Conservation (phyloP, 352 stramenopile genomes). For the Pythium folliculosum region DNA sequence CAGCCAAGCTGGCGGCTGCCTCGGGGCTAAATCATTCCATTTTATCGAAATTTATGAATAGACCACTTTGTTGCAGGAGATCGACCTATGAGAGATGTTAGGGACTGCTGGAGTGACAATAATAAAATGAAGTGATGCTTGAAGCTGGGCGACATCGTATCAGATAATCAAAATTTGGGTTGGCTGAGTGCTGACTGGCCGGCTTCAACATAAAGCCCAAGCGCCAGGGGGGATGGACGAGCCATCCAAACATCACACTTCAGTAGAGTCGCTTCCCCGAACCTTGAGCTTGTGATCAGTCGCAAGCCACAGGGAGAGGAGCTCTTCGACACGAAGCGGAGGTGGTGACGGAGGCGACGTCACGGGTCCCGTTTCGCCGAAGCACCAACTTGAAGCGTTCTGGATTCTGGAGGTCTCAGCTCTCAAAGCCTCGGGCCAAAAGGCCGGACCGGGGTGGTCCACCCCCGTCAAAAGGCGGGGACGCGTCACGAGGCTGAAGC, state of each 20-base stretch:
- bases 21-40: too few species aligned
- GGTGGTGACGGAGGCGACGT: slow-evolving; percentile 23
- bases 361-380: slow-evolving; percentile 15
- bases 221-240: slow-evolving; percentile 9
- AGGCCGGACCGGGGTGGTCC: not conserved
- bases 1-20: too few species aligned
- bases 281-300: slow-evolving; percentile 5
- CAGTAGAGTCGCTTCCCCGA: not conserved
- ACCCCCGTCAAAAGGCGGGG: not conserved
- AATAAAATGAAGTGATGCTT: too few species aligned
- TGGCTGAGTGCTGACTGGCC: not conserved
- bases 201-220: slow-evolving; percentile 19
- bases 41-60: too few species aligned
- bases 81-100: not conserved
- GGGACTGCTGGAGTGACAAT: too few species aligned
- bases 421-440: too few species aligned
- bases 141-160: not conserved
- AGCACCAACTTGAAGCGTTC: slow-evolving; percentile 14
- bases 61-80: not conserved
- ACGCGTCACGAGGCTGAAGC: slow-evolving; percentile 6
- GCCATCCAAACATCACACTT: slow-evolving; percentile 2
- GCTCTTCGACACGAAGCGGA: slow-evolving; percentile 13
- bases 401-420: slow-evolving; percentile 3
- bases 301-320: not conserved
- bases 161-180: slow-evolving; percentile 14